phyloP scores from a whole-genome alignment of 495 filamentous ascomycete genomes.

The Extremus antarcticus region DNA sequence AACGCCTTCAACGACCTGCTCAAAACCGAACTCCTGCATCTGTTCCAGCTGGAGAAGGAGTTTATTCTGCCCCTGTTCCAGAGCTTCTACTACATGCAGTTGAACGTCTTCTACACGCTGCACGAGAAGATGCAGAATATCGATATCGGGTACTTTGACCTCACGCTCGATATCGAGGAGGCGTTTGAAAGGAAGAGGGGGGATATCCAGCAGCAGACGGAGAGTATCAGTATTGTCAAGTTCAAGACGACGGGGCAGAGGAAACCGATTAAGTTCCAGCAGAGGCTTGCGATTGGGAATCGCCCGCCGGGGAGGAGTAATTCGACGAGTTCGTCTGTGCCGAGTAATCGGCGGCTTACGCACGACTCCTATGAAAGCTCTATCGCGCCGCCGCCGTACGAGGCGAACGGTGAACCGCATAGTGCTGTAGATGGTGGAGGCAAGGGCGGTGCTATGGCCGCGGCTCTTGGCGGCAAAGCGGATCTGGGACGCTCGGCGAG shows the following conservation, averaged over 20 bases:
- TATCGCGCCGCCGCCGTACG: conserved; percentile 54
- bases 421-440: too few species aligned
- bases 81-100: conserved; percentile 99
- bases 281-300: conserved; percentile 31
- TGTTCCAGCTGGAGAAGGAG: conserved; percentile 86
- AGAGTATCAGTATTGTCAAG: conserved; percentile 70
- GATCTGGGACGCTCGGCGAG: conserved; percentile 41
- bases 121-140: conserved; percentile 96
- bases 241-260: conserved; percentile 68
- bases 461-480: too few species aligned
- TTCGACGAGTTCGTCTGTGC: conserved; percentile 5
- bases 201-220: conserved; percentile 68
- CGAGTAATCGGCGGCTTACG: conserved; percentile 32
- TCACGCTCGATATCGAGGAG: conserved; percentile 78
- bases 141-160: conserved; percentile 94
- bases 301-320: not conserved
- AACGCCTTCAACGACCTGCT: conserved; percentile 94
- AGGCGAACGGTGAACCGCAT: conserved; percentile 26
- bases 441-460: too few species aligned
- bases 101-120: conserved; percentile 98
- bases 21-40: conserved; percentile 86
- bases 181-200: conserved; percentile 83
- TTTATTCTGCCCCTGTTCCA: conserved; percentile 98
- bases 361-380: conserved; percentile 44
- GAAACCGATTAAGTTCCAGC: conserved; percentile 42